Evolutionary conservation across 345 rosid genomes (phyloP), one percentile per base, ranked within the genome.

Genomic region (Hibiscus trionum): DNA sequence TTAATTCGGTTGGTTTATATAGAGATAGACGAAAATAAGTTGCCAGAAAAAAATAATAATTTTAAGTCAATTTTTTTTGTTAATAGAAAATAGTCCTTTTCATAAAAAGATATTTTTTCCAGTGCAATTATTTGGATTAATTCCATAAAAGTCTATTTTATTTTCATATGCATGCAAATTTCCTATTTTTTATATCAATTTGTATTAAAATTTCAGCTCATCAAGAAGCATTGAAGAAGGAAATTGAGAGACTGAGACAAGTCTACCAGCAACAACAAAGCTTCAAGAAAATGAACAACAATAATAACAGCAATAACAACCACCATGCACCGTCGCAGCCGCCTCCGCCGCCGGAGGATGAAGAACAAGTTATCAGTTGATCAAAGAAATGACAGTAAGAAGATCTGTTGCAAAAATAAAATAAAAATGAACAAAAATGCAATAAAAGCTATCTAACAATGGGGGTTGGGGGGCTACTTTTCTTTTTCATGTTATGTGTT

Each of bases 161-260:
- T 24, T 57, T 57, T 57, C 14, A 57, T 24, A 57, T 57, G 4
- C 31, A 21, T 57, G 61, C 61, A 57, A 57, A 57, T 57, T 11
- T 57, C 61, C 61, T 11, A 44, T 44, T 44, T 35, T 42, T 44
- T 66, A 14, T 24, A 46, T 33, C 56, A 1, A 3, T 0, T 24
- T 50, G 56, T 50, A 50, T 50, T 16, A 15, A 50, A 27, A 24
- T 67, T 19, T 50, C 79, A 89, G 94, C 94, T 73, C 94, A 89
- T 71, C 94, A 87, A 73, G 90, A 84, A 65, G 91, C 90, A 56
- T 17, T 89, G 74, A 87, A 81, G 86, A 85, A 80, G 71, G 94
- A 89, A 71, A 87, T 89, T 66, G 91, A 87, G 78, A 85, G 94
- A 57, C 76, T 89, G n/a, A 81, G 88, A 76, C 88, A 84, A 70